Conservation (phyloP, 345 rosid genomes). For the thale cress (Arabidopsis thaliana) region TAIR10.1 NC_003070.9:20148001-20148500, state of each 20-base stretch:
- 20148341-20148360: too few relatives aligned
- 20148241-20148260: too few relatives aligned
- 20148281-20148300: too few relatives aligned
- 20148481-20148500: constrained; percentile 43
- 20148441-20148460: too few relatives aligned
- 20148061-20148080: not conserved
- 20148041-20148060: not conserved
- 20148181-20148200: too few relatives aligned
- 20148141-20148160: not conserved
- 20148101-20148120: constrained; percentile 2
- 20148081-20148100: not conserved
- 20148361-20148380: not conserved
- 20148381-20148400: constrained; percentile 10
- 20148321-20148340: too few relatives aligned
- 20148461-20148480: constrained; percentile 12
- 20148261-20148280: too few relatives aligned
- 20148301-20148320: too few relatives aligned
- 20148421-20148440: constrained; percentile 16
- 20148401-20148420: not conserved
- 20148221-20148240: too few relatives aligned
- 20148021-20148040: not conserved
- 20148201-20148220: too few relatives aligned
- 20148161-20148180: not conserved
- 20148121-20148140: not conserved
- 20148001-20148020: too few relatives aligned